Conservation (phyloP, 2,329 filamentous ascomycete species). For the Pseudocercospora fuligena region DNA sequence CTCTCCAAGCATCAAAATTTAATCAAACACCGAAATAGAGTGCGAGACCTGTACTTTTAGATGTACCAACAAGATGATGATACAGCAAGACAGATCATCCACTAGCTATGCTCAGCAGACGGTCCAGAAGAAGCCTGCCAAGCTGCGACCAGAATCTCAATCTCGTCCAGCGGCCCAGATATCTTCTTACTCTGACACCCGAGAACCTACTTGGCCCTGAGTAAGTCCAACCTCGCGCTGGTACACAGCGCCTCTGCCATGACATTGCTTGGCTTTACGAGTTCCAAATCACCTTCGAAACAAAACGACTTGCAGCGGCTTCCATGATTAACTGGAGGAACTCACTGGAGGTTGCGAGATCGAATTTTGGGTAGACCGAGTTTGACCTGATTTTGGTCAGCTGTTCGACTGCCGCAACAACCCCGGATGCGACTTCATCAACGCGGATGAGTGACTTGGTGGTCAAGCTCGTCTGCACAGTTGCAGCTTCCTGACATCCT, state of each 20-base stretch:
- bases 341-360: neutral
- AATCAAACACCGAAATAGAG: slow-evolving; percentile 65
- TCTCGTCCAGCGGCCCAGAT: neutral
- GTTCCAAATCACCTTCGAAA: neutral
- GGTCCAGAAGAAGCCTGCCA: neutral
- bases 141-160: neutral
- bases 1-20: slow-evolving; percentile 66
- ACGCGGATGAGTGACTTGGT: neutral
- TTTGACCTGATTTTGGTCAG: too few species aligned
- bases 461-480: too few species aligned
- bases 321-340: neutral
- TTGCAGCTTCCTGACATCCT: too few species aligned
- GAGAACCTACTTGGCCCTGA: neutral
- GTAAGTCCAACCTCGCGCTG: neutral
- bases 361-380: too few species aligned
- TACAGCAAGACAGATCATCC: neutral
- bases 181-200: neutral
- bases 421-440: neutral
- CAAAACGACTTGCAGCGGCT: neutral
- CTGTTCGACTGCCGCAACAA: neutral
- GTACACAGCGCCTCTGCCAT: neutral
- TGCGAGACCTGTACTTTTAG: slow-evolving; percentile 58
- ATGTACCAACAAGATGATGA: neutral
- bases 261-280: neutral
- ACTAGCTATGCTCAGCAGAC: neutral